Evolutionary conservation across 1,139 yeast genomes (phyloP).

Genomic region (Suhomyces anneliseae): DNA sequence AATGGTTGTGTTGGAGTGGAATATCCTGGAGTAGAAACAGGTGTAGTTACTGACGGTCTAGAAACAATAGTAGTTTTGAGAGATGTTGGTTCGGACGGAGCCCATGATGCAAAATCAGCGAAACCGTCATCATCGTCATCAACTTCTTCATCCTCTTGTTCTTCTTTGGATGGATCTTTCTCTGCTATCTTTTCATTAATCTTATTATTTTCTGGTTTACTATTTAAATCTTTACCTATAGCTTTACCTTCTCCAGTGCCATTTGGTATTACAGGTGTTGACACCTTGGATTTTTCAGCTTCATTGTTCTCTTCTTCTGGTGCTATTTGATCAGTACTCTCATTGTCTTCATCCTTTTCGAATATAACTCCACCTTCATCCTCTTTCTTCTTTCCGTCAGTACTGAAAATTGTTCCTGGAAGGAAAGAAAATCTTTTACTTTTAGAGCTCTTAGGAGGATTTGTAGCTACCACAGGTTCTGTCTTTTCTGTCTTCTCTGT

Average conservation of each 20-base stretch:
- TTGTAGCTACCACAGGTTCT: not conserved
- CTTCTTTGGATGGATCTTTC: not conserved
- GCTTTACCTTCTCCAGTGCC: not conserved
- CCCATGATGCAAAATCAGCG: conserved; percentile 14
- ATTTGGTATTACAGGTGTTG: too few relatives aligned
- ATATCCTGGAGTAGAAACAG: not conserved
- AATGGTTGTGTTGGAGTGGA: not conserved
- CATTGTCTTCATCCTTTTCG: not conserved
- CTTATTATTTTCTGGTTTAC: not conserved
- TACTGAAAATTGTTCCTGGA: conserved; percentile 6
- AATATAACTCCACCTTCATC: not conserved
- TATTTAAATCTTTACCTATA: not conserved
- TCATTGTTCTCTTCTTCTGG: not conserved
- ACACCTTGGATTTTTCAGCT: not conserved
- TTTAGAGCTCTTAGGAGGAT: not conserved
- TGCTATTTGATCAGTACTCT: not conserved
- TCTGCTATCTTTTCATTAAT: not conserved
- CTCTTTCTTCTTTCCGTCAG: not conserved
- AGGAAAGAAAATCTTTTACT: conserved; percentile 12
- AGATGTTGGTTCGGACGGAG: not conserved
- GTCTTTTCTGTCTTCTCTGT: not conserved
- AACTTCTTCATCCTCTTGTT: not conserved
- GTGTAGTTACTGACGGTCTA: not conserved
- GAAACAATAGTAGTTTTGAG: not conserved
- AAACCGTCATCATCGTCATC: conserved; percentile 13